Base-by-base conservation (phyloP, 2,329 filamentous ascomycete species). In the Conoideocrella luteorostrata region DNA sequence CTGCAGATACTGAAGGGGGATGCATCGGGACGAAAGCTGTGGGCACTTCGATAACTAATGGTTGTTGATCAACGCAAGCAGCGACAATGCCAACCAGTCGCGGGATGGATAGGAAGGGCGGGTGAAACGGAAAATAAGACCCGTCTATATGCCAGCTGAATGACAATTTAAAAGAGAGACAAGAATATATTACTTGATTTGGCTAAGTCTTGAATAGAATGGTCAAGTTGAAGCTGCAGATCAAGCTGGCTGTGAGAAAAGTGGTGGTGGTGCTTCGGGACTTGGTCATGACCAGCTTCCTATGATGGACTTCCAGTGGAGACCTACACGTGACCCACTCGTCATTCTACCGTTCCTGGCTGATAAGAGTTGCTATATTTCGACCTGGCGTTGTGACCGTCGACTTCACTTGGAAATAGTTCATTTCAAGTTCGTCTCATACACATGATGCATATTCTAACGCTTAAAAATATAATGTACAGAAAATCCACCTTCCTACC, bases 1-100 rank as follows among this genome's bases (percentile, higher is more conserved):
- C 46, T 39, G 61, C 59, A 44, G 64, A 60, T 42, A 62, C 47
- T 48, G 63, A 62, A 40, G 64, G 59, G 47, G 63, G 58, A 58
- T 64, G 63, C 69, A 72, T 72, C 50, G 53, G 55, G 47, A 44
- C 20, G 22, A 28, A 11, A 30, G 30, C n/a, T n/a, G 30, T 7
- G 30, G 15, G 11, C 10, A 17, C 18, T 33, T 11, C 6, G 6
- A n/a, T n/a, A n/a, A n/a, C n/a, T n/a, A n/a, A n/a, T 24, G 21
- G 35, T 38, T 24, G 12, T 5, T 41, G 26, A 26, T 28, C 23
- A 13, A 40, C 9, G 32, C 3, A 11, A 12, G 23, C 13, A 13
- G 5, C 33, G 15, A 26, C 12, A 11, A 6, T 4, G 17, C 11
- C 18, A 28, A 20, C 9, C 17, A 17, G 38, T n/a, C n/a, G n/a